These are phyloP conservation scores for Camellia lanceoleosa DNA, from an alignment of 148 eudicot genomes.

Conservation along the genomic window DNA sequence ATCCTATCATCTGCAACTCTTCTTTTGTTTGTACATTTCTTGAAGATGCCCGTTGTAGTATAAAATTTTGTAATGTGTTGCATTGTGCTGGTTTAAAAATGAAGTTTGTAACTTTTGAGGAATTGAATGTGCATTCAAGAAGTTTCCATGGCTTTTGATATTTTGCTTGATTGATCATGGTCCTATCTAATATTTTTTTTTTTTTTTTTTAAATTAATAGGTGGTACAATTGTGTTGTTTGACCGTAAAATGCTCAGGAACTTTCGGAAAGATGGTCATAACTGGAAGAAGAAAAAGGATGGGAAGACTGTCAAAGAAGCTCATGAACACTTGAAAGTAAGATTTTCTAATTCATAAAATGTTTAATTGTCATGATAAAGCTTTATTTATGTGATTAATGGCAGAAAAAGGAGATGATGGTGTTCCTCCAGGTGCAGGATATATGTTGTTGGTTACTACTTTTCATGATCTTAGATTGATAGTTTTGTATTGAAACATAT, in stretches of 20 bases:
- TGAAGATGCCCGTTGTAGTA: background rate
- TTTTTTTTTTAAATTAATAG: slow-evolving; percentile 30
- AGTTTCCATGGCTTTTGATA: background rate
- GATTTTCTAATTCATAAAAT: slow-evolving; percentile 18
- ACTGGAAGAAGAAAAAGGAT: slow-evolving; percentile 96
- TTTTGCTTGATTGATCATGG: background rate
- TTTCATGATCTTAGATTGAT: slow-evolving; percentile 4
- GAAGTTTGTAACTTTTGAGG: background rate
- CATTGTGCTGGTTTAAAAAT: background rate
- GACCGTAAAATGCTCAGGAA: slow-evolving; percentile 93
- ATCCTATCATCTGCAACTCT: background rate
- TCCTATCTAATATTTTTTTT: slow-evolving; percentile 1
- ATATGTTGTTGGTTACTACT: background rate
- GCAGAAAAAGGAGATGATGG: slow-evolving; percentile 7
- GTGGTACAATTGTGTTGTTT: slow-evolving; percentile 84
- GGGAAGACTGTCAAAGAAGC: slow-evolving; percentile 99
- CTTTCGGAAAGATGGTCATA: slow-evolving; percentile 92
- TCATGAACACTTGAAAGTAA: slow-evolving; percentile 91
- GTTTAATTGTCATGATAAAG: background rate
- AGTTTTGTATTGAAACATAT: background rate
- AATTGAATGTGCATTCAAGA: background rate
- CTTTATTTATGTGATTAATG: slow-evolving; percentile 12
- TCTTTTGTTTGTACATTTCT: background rate
- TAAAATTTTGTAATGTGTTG: background rate
- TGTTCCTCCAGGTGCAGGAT: background rate